Percentiles rank a stretch among this genome's conserved stretches.
Evolutionary conservation across 495 filamentous ascomycete genomes (phyloP).

Genomic region (Trichocladium uniseriatum): DNA sequence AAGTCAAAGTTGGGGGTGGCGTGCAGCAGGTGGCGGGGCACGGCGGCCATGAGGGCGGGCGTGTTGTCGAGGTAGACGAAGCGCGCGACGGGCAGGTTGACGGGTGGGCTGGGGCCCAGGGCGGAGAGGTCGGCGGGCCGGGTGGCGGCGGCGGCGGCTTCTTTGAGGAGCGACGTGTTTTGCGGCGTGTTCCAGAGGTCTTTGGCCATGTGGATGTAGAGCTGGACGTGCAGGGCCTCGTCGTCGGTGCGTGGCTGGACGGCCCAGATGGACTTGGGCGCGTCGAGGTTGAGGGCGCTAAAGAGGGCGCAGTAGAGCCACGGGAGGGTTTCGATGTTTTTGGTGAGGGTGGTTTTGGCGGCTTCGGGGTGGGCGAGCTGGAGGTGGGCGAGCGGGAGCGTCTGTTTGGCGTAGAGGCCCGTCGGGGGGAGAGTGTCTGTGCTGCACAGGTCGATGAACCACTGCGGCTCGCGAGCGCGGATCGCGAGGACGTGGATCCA

Average conservation of each 20-base stretch:
- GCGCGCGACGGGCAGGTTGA: constrained; percentile 54
- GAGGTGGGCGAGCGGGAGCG: constrained; percentile 60
- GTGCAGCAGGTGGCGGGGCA: constrained; percentile 46
- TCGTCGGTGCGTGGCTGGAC: constrained; percentile 53
- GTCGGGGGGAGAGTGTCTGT: constrained; percentile 40
- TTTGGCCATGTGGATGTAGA: constrained; percentile 72
- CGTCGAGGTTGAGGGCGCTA: constrained; percentile 61
- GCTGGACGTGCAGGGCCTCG: constrained; percentile 65
- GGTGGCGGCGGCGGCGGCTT: constrained; percentile 50
- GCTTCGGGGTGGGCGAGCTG: constrained; percentile 55
- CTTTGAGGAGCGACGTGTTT: constrained; percentile 57
- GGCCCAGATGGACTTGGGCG: constrained; percentile 75
- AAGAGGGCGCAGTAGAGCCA: constrained; percentile 77
- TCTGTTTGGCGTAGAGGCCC: constrained; percentile 58
- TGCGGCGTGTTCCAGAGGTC: constrained; percentile 86
- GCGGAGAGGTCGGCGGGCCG: constrained; percentile 29
- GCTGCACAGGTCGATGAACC: constrained; percentile 62
- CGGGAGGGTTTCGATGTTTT: constrained; percentile 61
- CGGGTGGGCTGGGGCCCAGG: constrained; percentile 34
- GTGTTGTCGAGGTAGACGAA: constrained; percentile 71
- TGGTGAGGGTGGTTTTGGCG: constrained; percentile 52
- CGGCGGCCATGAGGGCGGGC: constrained; percentile 50
- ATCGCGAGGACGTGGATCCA: constrained; percentile 77
- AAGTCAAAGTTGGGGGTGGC: constrained; percentile 48
- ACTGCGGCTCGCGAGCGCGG: constrained; percentile 63